phyloP scores from a whole-genome alignment of 345 rosid genomes.

The Hypericum androsaemum region DNA sequence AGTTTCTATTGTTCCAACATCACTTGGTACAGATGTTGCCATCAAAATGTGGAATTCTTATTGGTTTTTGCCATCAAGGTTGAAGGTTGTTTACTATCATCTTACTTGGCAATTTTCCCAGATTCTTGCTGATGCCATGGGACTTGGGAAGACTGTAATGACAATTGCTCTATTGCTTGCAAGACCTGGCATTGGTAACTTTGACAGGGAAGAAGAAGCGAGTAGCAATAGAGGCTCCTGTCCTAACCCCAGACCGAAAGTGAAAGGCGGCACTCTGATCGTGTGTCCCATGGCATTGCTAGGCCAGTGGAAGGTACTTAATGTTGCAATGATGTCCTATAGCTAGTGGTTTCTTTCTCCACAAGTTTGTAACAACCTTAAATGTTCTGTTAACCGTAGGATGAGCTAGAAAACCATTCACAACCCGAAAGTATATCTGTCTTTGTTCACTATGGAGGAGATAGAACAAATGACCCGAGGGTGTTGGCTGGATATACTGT shows the following conservation, averaged over 20 bases:
- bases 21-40: background rate
- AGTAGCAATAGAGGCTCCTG: conserved; percentile 13
- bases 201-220: conserved; percentile 14
- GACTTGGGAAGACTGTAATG: conserved; percentile 77
- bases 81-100: background rate
- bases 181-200: conserved; percentile 34
- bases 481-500: conserved; percentile 43
- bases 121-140: conserved; percentile 80
- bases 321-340: background rate
- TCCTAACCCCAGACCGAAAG: conserved; percentile 15
- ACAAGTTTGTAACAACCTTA: background rate
- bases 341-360: background rate
- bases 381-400: conserved; percentile 24
- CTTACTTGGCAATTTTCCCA: conserved; percentile 9
- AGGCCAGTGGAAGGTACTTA: conserved; percentile 60
- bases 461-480: conserved; percentile 40
- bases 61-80: background rate
- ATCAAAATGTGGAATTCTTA: background rate
- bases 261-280: conserved; percentile 59
- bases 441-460: conserved; percentile 58
- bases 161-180: conserved; percentile 62
- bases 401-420: conserved; percentile 62
- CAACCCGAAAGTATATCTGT: conserved; percentile 35
- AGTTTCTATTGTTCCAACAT: conserved; percentile 17
- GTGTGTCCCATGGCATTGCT: conserved; percentile 67